These are phyloP conservation scores for Eimeria sp. DNA, from an alignment of 169 alveolate species.

Conservation along the genomic window DNA sequence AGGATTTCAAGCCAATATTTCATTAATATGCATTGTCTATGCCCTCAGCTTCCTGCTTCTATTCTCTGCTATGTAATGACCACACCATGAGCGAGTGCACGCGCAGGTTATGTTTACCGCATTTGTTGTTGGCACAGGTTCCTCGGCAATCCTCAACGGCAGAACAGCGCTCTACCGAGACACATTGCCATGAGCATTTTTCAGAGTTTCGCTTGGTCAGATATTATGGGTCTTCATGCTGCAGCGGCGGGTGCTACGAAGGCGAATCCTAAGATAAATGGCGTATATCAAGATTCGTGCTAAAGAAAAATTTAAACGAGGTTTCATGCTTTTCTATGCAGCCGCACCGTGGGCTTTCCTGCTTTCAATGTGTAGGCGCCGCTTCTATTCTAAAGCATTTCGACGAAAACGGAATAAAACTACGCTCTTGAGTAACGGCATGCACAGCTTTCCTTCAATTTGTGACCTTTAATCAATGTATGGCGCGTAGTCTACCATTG, in stretches of 20 bases:
- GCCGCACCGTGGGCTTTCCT: too few species aligned
- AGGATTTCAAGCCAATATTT: background rate
- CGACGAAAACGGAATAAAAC: too few species aligned
- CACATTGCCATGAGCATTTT: background rate
- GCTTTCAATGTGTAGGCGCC: too few species aligned
- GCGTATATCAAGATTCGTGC: background rate
- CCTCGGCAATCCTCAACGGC: background rate
- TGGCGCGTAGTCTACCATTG: background rate
- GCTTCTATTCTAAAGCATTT: too few species aligned
- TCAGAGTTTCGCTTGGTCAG: background rate
- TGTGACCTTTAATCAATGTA: background rate
- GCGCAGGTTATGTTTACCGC: background rate
- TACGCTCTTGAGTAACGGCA: background rate
- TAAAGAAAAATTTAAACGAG: too few species aligned
- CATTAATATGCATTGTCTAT: background rate
- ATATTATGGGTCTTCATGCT: background rate
- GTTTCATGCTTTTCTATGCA: background rate
- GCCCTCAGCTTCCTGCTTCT: background rate
- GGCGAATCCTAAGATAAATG: background rate
- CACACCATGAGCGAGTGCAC: background rate
- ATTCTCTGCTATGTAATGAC: background rate
- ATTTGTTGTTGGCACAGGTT: background rate
- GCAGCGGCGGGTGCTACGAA: background rate
- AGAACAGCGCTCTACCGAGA: background rate
- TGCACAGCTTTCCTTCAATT: background rate